Evolutionary conservation across 768 basidiomycete genomes (phyloP).

Genomic region (Trametes gibbosa): DNA sequence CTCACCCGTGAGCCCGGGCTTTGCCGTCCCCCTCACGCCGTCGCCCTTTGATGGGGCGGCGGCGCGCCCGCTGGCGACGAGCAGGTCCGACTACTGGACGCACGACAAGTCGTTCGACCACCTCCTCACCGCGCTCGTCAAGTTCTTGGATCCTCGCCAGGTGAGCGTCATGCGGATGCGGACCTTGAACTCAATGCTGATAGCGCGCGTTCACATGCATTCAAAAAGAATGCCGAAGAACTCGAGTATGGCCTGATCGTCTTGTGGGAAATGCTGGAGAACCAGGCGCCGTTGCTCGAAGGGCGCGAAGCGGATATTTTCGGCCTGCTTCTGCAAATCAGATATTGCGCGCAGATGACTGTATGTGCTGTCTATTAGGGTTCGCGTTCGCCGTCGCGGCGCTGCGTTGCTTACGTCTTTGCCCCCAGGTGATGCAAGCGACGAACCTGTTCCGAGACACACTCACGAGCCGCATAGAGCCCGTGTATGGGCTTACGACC

Average conservation of each 20-base stretch:
- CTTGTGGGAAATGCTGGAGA: conserved; percentile 80
- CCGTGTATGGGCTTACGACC: conserved; percentile 82
- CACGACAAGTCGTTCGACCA: conserved; percentile 67
- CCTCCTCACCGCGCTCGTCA: conserved; percentile 63
- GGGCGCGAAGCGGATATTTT: conserved; percentile 79
- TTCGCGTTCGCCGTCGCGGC: conserved; percentile 5
- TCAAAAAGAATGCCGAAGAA: conserved; percentile 53
- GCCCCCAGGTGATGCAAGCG: conserved; percentile 70
- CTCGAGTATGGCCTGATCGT: conserved; percentile 79
- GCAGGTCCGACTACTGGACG: conserved; percentile 67
- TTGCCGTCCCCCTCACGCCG: conserved; percentile 51
- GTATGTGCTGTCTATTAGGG: conserved; percentile 43
- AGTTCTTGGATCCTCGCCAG: conserved; percentile 59
- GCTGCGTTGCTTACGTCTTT: conserved; percentile 14
- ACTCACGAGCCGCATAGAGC: conserved; percentile 68
- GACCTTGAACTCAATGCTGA: conserved; percentile 15
- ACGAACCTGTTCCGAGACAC: conserved; percentile 79
- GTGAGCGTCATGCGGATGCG: conserved; percentile 37
- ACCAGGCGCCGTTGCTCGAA: conserved; percentile 70
- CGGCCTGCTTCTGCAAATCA: conserved; percentile 62
- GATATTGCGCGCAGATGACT: conserved; percentile 69
- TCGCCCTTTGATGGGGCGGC: conserved; percentile 47
- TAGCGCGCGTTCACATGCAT: conserved; percentile 14
- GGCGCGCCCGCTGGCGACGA: conserved; percentile 40
- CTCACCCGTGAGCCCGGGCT: conserved; percentile 53